Percentiles rank a stretch among this genome's conserved stretches.
phyloP scores from a whole-genome alignment of 306 rosid genomes.

The Castanea crenata region DNA sequence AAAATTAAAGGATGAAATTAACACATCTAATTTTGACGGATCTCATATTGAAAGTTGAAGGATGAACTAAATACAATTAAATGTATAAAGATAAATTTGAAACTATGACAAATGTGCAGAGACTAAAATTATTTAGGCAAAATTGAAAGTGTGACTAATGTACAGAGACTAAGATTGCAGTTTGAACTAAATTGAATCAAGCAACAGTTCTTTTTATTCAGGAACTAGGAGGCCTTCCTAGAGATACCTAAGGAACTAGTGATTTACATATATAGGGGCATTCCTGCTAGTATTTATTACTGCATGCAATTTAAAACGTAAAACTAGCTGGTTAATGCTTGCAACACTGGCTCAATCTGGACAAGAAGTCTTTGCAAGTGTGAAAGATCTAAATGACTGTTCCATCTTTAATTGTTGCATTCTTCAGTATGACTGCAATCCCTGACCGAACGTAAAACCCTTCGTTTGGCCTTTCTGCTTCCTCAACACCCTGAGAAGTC shows the following conservation, averaged over 20 bases:
- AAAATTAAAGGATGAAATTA: too few species aligned
- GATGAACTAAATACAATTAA: too few species aligned
- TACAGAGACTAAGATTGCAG: too few species aligned
- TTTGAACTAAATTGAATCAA: background rate
- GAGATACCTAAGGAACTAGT: conserved; percentile 3
- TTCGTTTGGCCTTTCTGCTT: conserved; percentile 70
- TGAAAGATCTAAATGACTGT: conserved; percentile 47
- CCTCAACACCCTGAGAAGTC: conserved; percentile 74
- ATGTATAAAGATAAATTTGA: too few species aligned
- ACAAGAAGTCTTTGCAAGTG: background rate
- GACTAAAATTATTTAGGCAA: too few species aligned
- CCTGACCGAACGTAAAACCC: conserved; percentile 84
- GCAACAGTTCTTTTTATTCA: conserved; percentile 23
- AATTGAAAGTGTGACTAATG: too few species aligned
- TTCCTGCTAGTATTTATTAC: background rate
- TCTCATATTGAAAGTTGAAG: too few species aligned
- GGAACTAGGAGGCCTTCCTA: background rate
- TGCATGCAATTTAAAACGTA: background rate
- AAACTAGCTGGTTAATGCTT: conserved; percentile 19
- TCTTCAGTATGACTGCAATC: conserved; percentile 63
- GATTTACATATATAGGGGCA: conserved; percentile 7
- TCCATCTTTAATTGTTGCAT: conserved; percentile 82
- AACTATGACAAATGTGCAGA: too few species aligned
- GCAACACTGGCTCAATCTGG: conserved; percentile 9
- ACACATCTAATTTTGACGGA: too few species aligned